These are phyloP conservation scores for Jatropha podagrica DNA, from an alignment of 441 rosid genomes.

Conservation along the genomic window DNA sequence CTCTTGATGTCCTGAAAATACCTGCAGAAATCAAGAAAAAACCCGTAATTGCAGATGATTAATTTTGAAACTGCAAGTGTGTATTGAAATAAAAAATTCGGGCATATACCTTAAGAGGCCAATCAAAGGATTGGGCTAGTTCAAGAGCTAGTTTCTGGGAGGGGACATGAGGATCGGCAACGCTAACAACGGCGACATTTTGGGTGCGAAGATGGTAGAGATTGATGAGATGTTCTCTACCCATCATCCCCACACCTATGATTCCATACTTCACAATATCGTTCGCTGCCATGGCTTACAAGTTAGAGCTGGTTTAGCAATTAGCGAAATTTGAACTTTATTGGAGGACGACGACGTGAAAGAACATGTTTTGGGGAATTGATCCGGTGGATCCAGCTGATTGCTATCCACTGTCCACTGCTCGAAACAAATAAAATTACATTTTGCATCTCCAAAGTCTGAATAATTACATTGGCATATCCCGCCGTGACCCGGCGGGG, in stretches of 20 bases:
- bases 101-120: constrained; percentile 56
- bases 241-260: constrained; percentile 97
- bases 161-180: constrained; percentile 83
- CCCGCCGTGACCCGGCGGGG: too few relatives aligned
- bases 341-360: too few relatives aligned
- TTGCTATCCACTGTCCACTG: too few relatives aligned
- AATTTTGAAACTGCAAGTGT: too few relatives aligned
- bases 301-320: neutral
- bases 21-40: constrained; percentile 37
- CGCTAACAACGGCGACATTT: constrained; percentile 62
- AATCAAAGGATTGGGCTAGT: constrained; percentile 57
- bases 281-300: constrained; percentile 28
- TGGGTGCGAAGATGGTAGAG: constrained; percentile 70
- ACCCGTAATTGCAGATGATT: too few relatives aligned
- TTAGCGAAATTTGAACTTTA: too few relatives aligned
- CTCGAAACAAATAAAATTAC: too few relatives aligned
- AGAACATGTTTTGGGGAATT: too few relatives aligned
- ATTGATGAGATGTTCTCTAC: constrained; percentile 92
- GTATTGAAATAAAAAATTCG: too few relatives aligned
- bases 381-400: too few relatives aligned
- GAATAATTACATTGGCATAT: too few relatives aligned
- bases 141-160: constrained; percentile 63
- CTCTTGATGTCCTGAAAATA: constrained; percentile 75
- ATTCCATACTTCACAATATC: constrained; percentile 62
- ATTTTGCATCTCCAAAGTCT: too few relatives aligned